A percentile compares a stretch with the other conserved stretches of the same genome.
Conservation (phyloP, 2,329 filamentous ascomycete genomes). For the Hymenoscyphus albidus region DNA sequence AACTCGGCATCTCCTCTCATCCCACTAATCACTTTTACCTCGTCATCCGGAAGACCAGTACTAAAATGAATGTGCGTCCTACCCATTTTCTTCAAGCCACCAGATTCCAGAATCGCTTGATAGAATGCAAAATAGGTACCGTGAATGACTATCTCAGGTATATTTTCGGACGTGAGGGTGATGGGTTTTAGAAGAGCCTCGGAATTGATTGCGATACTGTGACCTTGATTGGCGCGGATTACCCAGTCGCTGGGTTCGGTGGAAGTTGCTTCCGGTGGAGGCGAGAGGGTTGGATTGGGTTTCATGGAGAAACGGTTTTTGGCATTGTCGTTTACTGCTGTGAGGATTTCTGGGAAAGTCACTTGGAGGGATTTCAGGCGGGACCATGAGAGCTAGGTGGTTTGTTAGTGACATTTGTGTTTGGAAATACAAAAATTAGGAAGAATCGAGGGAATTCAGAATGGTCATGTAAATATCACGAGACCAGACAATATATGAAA, state of each 20-base stretch:
- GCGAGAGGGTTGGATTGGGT: conserved; percentile 40
- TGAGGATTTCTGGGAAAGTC: conserved; percentile 69
- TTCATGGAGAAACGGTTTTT: conserved; percentile 90
- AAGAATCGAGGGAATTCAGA: background rate
- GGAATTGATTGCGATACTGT: conserved; percentile 74
- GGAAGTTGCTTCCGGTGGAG: conserved; percentile 27
- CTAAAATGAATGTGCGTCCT: conserved; percentile 90
- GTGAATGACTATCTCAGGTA: conserved; percentile 72
- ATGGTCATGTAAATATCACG: conserved; percentile 10
- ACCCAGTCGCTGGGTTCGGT: conserved; percentile 64
- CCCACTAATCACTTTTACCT: conserved; percentile 61
- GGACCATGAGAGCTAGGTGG: conserved; percentile 34
- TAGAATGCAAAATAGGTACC: conserved; percentile 85
- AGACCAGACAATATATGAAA: background rate
- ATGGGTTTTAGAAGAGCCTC: conserved; percentile 67
- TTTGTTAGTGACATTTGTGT: background rate
- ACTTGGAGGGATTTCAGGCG: conserved; percentile 63
- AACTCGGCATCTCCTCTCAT: conserved; percentile 77
- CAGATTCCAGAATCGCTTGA: conserved; percentile 67
- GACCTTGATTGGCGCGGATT: conserved; percentile 94
- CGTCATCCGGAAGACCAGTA: conserved; percentile 57
- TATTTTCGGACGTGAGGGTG: conserved; percentile 50
- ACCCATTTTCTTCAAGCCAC: conserved; percentile 76
- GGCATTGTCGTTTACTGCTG: conserved; percentile 69
- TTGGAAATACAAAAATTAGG: background rate